phyloP scores from a whole-genome alignment of 208 protist species.

The Herpetomonas tarakana region DNA sequence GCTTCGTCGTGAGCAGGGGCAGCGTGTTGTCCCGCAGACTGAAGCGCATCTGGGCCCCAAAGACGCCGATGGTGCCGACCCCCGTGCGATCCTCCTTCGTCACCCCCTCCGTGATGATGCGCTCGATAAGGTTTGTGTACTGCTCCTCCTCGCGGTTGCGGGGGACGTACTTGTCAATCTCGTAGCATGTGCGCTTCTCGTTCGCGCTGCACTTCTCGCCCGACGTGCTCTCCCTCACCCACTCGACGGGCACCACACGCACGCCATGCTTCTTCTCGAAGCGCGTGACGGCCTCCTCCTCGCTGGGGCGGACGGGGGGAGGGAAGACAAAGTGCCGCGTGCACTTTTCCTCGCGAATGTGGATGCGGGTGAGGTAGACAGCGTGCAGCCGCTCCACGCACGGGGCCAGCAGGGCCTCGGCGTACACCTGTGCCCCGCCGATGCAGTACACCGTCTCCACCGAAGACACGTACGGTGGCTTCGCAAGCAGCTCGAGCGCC shows the following conservation, averaged over 20 bases:
- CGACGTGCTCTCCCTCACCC: constrained; percentile 34
- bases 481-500: constrained; percentile 53
- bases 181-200: constrained; percentile 30
- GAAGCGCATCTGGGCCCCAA: constrained; percentile 98
- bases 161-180: constrained; percentile 73
- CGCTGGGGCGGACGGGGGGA: constrained; percentile 7
- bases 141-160: constrained; percentile 90
- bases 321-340: constrained; percentile 65
- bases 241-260: constrained; percentile 12
- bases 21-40: constrained; percentile 90
- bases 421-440: constrained; percentile 89
- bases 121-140: constrained; percentile 89
- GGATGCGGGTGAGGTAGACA: constrained; percentile 73
- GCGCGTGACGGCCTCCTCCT: neutral
- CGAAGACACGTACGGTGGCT: constrained; percentile 40
- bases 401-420: constrained; percentile 54
- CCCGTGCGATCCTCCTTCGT: constrained; percentile 95
- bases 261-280: neutral
- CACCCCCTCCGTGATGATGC: constrained; percentile 72
- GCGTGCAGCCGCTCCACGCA: constrained; percentile 57
- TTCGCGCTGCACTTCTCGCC: constrained; percentile 28
- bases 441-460: constrained; percentile 93
- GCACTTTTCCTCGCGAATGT: constrained; percentile 31
- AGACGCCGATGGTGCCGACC: constrained; percentile 93
- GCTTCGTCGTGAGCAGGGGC: constrained; percentile 98